A percentile compares a stretch with the other conserved stretches of the same genome.
Evolutionary conservation across 2,329 filamentous ascomycete species (phyloP).

Genomic region (Annulohypoxylon truncatum): DNA sequence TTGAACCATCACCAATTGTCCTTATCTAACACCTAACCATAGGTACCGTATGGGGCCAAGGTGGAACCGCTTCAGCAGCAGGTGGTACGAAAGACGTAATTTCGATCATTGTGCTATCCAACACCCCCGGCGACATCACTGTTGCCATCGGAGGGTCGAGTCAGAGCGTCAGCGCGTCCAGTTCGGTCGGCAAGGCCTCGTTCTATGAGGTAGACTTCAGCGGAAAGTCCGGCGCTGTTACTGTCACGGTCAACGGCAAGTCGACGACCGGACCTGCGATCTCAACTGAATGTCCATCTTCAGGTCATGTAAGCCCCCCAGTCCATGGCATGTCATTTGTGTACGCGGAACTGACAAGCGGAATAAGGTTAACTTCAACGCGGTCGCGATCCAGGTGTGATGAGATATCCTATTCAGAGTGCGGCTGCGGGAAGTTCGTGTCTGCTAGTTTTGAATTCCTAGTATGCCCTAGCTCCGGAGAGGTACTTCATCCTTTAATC

Average conservation of each 20-base stretch:
- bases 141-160: slow-evolving; percentile 53
- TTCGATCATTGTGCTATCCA: slow-evolving; percentile 56
- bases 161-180: slow-evolving; percentile 49
- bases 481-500: not conserved
- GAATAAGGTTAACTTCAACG: slow-evolving; percentile 53
- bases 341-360: slow-evolving; percentile 20
- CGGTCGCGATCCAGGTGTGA: slow-evolving; percentile 51
- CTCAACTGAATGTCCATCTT: slow-evolving; percentile 45
- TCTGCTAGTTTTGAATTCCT: not conserved
- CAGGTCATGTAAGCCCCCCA: slow-evolving; percentile 45
- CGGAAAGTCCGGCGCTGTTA: slow-evolving; percentile 54
- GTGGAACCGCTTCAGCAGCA: slow-evolving; percentile 50
- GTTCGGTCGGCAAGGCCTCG: slow-evolving; percentile 49
- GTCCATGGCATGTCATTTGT: not conserved
- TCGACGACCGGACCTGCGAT: slow-evolving; percentile 55
- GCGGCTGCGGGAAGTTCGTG: not conserved
- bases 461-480: not conserved
- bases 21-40: slow-evolving; percentile 19
- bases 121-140: slow-evolving; percentile 49
- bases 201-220: slow-evolving; percentile 55
- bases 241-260: slow-evolving; percentile 53
- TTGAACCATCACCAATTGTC: not conserved
- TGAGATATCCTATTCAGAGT: not conserved
- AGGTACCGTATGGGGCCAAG: slow-evolving; percentile 56
- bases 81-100: slow-evolving; percentile 57